phyloP scores from a whole-genome alignment of 192 early-diverging fungal genomes.

The Chytriomyces confervae region DNA sequence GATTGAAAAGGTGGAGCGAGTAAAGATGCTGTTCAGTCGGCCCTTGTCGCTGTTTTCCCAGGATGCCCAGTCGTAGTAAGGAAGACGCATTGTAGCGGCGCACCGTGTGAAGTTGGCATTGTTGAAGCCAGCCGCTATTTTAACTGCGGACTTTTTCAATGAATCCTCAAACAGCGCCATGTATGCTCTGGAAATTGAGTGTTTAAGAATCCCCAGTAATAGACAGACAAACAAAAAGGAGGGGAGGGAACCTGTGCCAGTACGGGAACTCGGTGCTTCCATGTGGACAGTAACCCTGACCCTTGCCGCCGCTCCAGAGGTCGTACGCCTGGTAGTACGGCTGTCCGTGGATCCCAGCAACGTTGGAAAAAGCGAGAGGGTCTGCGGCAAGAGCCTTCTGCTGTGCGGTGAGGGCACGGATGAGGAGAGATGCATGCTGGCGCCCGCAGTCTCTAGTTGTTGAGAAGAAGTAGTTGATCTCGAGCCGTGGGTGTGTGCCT shows the following conservation, averaged over 20 bases:
- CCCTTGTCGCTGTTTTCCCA: not conserved
- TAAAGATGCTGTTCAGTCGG: not conserved
- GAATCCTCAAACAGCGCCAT: not conserved
- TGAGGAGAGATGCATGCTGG: not conserved
- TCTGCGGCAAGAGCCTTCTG: not conserved
- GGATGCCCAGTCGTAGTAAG: not conserved
- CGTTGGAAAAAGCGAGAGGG: not conserved
- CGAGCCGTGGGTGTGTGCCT: not conserved
- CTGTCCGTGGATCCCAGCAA: not conserved
- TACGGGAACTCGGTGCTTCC: not conserved
- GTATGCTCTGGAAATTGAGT: slow-evolving; percentile 1
- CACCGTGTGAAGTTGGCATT: not conserved
- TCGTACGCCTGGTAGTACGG: not conserved
- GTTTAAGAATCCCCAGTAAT: not conserved
- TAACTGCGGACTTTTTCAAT: not conserved
- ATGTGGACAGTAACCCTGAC: not conserved
- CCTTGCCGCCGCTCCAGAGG: not conserved
- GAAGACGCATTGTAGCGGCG: not conserved
- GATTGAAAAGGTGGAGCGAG: not conserved
- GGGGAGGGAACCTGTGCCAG: not conserved
- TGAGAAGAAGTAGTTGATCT: not conserved
- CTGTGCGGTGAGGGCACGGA: not conserved
- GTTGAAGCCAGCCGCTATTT: not conserved
- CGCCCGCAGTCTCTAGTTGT: not conserved
- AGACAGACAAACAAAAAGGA: not conserved